Evolutionary conservation across 768 basidiomycete species (phyloP).

Genomic region (Galerina sulciceps): DNA sequence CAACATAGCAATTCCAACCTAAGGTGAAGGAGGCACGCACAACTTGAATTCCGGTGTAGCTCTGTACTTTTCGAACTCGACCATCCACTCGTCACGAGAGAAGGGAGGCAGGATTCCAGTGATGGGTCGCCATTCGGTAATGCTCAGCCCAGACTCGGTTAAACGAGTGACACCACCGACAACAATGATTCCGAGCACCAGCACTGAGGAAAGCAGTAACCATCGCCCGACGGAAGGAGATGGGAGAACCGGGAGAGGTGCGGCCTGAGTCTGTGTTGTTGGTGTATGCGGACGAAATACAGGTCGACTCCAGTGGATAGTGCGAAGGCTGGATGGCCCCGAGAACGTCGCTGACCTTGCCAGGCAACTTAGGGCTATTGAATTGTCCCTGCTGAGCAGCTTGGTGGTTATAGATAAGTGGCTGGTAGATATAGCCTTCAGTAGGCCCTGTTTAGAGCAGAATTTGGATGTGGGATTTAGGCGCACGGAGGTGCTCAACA

Average conservation of each 20-base stretch:
- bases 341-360: neutral
- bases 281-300: neutral
- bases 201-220: slow-evolving; percentile 81
- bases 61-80: slow-evolving; percentile 93
- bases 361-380: too few species aligned
- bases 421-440: too few species aligned
- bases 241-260: slow-evolving; percentile 59
- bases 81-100: slow-evolving; percentile 74
- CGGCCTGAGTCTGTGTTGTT: slow-evolving; percentile 11
- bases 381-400: neutral
- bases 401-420: neutral
- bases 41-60: slow-evolving; percentile 94
- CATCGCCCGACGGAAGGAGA: slow-evolving; percentile 78
- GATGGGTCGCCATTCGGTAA: slow-evolving; percentile 97
- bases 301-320: slow-evolving; percentile 10
- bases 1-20: neutral
- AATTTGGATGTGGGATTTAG: slow-evolving; percentile 1
- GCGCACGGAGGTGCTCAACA: slow-evolving; percentile 24
- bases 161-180: slow-evolving; percentile 96
- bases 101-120: slow-evolving; percentile 89
- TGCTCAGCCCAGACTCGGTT: slow-evolving; percentile 96
- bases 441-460: neutral
- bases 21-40: slow-evolving; percentile 47
- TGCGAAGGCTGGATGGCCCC: neutral
- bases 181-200: slow-evolving; percentile 92